Evolutionary conservation across 305 asterid species (phyloP).

Genomic region (Fraxinus albicans): DNA sequence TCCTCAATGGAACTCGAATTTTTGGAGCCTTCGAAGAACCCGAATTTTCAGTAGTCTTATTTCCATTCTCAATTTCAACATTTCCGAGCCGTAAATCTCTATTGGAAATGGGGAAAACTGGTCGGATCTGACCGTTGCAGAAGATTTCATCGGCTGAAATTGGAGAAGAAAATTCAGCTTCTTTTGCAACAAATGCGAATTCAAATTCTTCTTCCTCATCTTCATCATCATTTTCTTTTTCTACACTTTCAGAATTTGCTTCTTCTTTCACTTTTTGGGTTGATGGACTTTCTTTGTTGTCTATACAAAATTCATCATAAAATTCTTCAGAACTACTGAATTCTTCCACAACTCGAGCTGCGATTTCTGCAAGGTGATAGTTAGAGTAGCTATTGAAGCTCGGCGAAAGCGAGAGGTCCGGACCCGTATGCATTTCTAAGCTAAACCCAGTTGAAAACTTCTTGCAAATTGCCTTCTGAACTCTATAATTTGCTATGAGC

Average conservation of each 20-base stretch:
- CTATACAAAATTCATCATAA: conserved; percentile 31
- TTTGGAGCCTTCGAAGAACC: background rate
- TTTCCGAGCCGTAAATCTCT: background rate
- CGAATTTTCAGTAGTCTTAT: background rate
- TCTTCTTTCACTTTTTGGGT: background rate
- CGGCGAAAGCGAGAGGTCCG: conserved; percentile 7
- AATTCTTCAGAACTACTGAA: conserved; percentile 25
- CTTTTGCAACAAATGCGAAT: background rate
- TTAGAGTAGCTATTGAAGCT: conserved; percentile 21
- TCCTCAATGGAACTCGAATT: conserved; percentile 16
- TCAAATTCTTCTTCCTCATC: conserved; percentile 17
- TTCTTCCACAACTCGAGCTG: conserved; percentile 17
- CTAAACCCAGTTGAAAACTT: background rate
- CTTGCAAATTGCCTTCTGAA: background rate
- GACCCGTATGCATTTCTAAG: background rate
- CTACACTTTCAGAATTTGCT: background rate
- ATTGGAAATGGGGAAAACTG: conserved; percentile 14
- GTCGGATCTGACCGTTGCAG: conserved; percentile 22
- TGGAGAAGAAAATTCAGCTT: background rate
- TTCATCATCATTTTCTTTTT: background rate
- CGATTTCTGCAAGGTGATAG: conserved; percentile 1
- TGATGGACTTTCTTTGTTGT: background rate
- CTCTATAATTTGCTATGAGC: conserved; percentile 1
- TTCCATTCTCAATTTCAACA: background rate
- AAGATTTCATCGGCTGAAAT: conserved; percentile 28